phyloP scores from a whole-genome alignment of 805 yeast species.

The Ogataea dorogensis region DNA sequence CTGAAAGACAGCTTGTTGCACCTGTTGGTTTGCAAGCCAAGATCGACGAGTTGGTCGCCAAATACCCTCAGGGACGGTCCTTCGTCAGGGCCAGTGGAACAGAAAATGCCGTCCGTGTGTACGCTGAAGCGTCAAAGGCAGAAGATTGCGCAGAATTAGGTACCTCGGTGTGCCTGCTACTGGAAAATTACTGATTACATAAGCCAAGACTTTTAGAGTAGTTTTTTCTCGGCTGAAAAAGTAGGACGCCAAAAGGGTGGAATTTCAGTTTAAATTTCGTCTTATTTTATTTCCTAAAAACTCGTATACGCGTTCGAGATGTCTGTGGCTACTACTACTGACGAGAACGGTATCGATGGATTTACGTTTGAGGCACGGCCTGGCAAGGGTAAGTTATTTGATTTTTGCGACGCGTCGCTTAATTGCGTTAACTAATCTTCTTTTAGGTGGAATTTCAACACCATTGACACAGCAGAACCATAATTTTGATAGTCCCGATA shows the following conservation, averaged over 20 bases:
- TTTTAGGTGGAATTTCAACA: slow-evolving; percentile 10
- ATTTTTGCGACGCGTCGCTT: slow-evolving; percentile 8
- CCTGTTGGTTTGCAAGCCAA: slow-evolving; percentile 76
- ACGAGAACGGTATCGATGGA: slow-evolving; percentile 11
- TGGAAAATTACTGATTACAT: slow-evolving; percentile 18
- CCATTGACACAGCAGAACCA: slow-evolving; percentile 9
- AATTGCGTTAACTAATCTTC: slow-evolving; percentile 4
- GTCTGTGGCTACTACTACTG: slow-evolving; percentile 4
- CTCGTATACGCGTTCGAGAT: slow-evolving; percentile 2
- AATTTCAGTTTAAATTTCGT: slow-evolving; percentile 4
- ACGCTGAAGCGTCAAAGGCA: slow-evolving; percentile 75
- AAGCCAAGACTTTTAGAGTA: not conserved
- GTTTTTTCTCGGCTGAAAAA: not conserved
- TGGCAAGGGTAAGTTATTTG: slow-evolving; percentile 6
- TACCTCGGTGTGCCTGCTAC: slow-evolving; percentile 38
- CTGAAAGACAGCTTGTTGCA: slow-evolving; percentile 75
- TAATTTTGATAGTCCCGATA: slow-evolving; percentile 21
- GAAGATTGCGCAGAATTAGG: slow-evolving; percentile 49
- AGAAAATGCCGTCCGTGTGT: slow-evolving; percentile 94
- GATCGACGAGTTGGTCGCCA: slow-evolving; percentile 63
- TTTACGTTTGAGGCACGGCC: slow-evolving; percentile 18
- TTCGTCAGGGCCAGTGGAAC: slow-evolving; percentile 98
- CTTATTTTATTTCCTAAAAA: slow-evolving; percentile 1
- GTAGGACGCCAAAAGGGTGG: slow-evolving; percentile 2
- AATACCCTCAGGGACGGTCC: slow-evolving; percentile 66